These are phyloP conservation scores for Cytospora schulzeri DNA, from an alignment of 2,329 filamentous ascomycete genomes.

Conservation along the genomic window DNA sequence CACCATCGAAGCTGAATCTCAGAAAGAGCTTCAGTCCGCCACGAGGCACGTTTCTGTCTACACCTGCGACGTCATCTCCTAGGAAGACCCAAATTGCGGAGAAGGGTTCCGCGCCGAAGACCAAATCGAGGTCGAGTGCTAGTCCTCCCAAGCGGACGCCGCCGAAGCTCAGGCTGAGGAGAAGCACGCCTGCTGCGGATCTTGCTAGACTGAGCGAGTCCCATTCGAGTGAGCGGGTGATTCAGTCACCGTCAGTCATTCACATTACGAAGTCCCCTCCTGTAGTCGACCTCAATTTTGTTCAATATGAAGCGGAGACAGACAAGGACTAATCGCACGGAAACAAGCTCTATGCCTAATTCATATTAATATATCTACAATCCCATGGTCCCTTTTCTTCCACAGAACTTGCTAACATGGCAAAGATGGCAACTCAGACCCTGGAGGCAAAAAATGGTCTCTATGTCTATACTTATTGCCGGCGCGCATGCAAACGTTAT, in stretches of 20 bases:
- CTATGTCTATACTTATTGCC: not conserved
- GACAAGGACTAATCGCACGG: not conserved
- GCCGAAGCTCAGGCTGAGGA: slow-evolving; percentile 21
- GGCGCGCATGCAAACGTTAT: not conserved
- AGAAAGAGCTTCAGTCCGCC: slow-evolving; percentile 2
- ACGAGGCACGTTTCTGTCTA: not conserved
- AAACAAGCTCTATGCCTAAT: not conserved
- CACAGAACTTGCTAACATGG: not conserved
- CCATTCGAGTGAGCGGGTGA: not conserved
- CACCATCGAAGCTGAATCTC: slow-evolving; percentile 10
- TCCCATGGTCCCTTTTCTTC: not conserved
- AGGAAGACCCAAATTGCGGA: too few relatives aligned
- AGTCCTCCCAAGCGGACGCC: slow-evolving; percentile 16
- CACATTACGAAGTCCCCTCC: not conserved
- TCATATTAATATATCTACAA: not conserved
- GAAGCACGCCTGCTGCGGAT: not conserved
- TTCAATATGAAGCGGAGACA: not conserved
- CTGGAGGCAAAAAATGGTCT: not conserved
- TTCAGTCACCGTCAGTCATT: not conserved
- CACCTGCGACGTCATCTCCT: not conserved
- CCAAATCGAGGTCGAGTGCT: slow-evolving; percentile 1
- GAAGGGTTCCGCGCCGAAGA: not conserved
- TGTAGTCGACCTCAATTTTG: not conserved
- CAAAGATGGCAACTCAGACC: not conserved
- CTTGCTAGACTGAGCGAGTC: not conserved